phyloP scores from a whole-genome alignment of 768 basidiomycete genomes.

The Podaxis rugospora region DNA sequence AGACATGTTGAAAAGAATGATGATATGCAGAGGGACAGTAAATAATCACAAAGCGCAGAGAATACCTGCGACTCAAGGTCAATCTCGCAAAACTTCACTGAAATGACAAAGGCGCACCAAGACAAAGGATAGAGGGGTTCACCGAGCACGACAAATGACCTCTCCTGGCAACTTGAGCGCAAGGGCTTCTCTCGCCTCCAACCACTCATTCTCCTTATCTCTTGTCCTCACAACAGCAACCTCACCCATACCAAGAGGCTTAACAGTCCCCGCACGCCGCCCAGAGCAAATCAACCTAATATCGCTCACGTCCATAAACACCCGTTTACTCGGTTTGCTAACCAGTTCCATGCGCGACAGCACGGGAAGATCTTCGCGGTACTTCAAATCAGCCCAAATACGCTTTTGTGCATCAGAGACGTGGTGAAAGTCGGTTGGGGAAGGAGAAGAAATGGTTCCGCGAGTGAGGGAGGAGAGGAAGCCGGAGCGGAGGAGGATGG shows the following conservation, averaged over 20 bases:
- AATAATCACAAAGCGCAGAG: not conserved
- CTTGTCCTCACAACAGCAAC: slow-evolving; percentile 80
- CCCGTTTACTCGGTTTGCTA: slow-evolving; percentile 76
- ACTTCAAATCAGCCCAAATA: slow-evolving; percentile 94
- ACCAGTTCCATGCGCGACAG: slow-evolving; percentile 76
- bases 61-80: not conserved
- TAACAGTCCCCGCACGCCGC: slow-evolving; percentile 71
- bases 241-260: slow-evolving; percentile 89
- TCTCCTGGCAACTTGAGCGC: slow-evolving; percentile 77
- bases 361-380: slow-evolving; percentile 85
- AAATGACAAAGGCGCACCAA: not conserved
- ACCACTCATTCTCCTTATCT: slow-evolving; percentile 70
- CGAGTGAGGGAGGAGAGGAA: slow-evolving; percentile 82
- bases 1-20: not conserved
- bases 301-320: slow-evolving; percentile 72
- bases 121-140: slow-evolving; percentile 6
- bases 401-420: slow-evolving; percentile 65
- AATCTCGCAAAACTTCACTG: not conserved
- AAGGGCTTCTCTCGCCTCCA: slow-evolving; percentile 92
- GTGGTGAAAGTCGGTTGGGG: slow-evolving; percentile 56
- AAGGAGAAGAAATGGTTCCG: slow-evolving; percentile 63
- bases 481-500: slow-evolving; percentile 87
- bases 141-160: slow-evolving; percentile 76
- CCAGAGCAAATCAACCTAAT: slow-evolving; percentile 80
- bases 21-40: not conserved